Evolutionary conservation across 2,329 filamentous ascomycete species (phyloP).

Genomic region (Gaeumannomyces sp.): DNA sequence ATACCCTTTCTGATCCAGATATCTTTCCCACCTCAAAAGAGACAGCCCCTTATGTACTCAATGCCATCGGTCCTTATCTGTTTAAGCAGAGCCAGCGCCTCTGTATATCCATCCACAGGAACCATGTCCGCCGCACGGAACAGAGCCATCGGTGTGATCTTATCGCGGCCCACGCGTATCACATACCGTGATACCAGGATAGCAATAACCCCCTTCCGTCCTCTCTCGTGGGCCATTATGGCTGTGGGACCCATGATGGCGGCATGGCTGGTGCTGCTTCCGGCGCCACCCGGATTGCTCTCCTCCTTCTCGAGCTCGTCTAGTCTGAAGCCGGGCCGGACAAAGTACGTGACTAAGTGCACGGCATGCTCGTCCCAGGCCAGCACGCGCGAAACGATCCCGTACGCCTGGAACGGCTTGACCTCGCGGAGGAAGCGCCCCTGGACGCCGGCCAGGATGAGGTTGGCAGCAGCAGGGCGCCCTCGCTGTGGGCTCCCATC

Average conservation of each 20-base stretch:
- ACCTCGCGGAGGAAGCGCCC: not conserved
- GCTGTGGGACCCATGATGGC: not conserved
- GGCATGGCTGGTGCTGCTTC: too few species aligned
- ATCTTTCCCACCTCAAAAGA: too few species aligned
- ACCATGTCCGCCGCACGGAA: too few species aligned
- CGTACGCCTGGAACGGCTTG: not conserved
- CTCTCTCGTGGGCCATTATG: not conserved
- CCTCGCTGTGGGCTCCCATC: not conserved
- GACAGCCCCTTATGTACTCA: too few species aligned
- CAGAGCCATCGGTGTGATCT: too few species aligned
- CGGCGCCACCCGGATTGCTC: too few species aligned
- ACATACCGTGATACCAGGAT: not conserved
- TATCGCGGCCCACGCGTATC: not conserved
- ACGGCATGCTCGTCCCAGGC: slow-evolving; percentile 1
- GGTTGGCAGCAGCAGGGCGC: not conserved
- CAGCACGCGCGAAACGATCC: not conserved
- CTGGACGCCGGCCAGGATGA: not conserved
- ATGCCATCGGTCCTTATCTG: too few species aligned
- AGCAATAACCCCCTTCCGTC: not conserved
- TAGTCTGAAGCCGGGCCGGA: not conserved
- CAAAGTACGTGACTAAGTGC: slow-evolving; percentile 1
- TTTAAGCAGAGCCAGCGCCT: too few species aligned
- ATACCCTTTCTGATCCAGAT: too few species aligned
- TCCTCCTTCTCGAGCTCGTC: not conserved
- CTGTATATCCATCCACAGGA: too few species aligned